Percentiles rank a stretch among this genome's conserved stretches.
phyloP scores from a whole-genome alignment of 371 early-diverging fungal genomes.

The Lichtheimia hyalospora region DNA sequence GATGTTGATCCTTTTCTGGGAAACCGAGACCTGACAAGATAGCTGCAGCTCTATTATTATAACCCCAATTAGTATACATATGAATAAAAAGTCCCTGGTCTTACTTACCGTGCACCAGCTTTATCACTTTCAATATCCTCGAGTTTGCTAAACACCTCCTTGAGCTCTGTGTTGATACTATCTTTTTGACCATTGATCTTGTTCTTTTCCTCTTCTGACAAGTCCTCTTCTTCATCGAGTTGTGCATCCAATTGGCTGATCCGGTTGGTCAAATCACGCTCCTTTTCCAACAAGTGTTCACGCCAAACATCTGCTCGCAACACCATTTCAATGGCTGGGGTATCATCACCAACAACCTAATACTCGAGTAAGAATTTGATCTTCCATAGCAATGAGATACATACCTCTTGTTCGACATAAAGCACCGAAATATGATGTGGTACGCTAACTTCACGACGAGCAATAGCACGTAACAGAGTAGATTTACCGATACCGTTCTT shows the following conservation, averaged over 20 bases:
- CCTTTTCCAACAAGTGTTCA: conserved; percentile 86
- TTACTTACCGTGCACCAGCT: conserved; percentile 81
- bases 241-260: conserved; percentile 41
- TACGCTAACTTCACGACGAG: conserved; percentile 85
- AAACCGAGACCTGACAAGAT: conserved; percentile 98
- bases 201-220: conserved; percentile 54
- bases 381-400: neutral
- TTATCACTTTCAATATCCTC: conserved; percentile 95
- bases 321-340: conserved; percentile 84
- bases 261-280: conserved; percentile 57
- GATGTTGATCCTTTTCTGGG: conserved; percentile 69
- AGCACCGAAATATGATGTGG: conserved; percentile 89
- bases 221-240: conserved; percentile 29
- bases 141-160: conserved; percentile 81
- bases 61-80: neutral
- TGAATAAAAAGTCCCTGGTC: neutral
- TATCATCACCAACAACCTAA: conserved; percentile 90
- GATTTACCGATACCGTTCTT: conserved; percentile 99
- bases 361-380: neutral
- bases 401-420: conserved; percentile 97
- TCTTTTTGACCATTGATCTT: conserved; percentile 68
- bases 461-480: conserved; percentile 92
- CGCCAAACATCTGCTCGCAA: conserved; percentile 95
- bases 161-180: conserved; percentile 65
- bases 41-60: conserved; percentile 68